Base-by-base conservation (phyloP, 345 rosid genomes). In the Corchorus olitorius region DNA sequence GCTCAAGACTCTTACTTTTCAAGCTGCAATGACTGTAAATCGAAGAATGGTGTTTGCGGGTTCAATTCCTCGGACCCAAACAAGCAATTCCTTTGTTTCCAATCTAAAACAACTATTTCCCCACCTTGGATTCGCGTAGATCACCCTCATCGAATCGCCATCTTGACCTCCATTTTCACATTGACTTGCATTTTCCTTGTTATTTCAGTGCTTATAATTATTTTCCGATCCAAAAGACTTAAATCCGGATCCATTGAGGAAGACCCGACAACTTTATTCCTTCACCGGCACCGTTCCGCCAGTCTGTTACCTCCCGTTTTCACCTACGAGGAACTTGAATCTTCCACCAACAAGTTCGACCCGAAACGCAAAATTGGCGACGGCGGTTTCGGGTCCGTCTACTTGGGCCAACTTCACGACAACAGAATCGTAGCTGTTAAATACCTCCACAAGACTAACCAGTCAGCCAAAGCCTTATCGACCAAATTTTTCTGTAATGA, bases 321-420 rank as follows among this genome's bases (percentile, higher is more conserved):
- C 91, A 88, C 94, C 80, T 95, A 87, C 80, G 99, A 95, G 60
- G 98, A 95, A 76, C 98, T 95, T 19, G 91, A 93, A 69, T 65
- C 87, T 10, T 91, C 94, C 39, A 93, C 98, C 17, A 89, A 92
- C 75, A 80, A 78, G 33, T 94, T 94, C 86, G 97, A 93, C 79
- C 87, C 83, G 3, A 90, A 89, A 45, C 89, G 94, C 61, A 94
- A 93, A 77, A 93, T 94, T 56, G 98, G 98, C 0, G 97, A 93
- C 68, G 98, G 98, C 37, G 98, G 98, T 11, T 94, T 94, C 69
- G 98, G 98, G 64, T 93, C 97, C 0, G 98, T 94, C 37, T 93
- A 80, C 76, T 75, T 94, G 48, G 98, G 94, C 20, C 92, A 87
- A 41, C 97, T 93, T 78, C 46, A 53, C 59, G 98, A 94, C 59